A percentile compares a stretch with the other conserved stretches of the same genome.
Conservation (phyloP, 306 rosid genomes). For the Astragalus glycyphyllos region DNA sequence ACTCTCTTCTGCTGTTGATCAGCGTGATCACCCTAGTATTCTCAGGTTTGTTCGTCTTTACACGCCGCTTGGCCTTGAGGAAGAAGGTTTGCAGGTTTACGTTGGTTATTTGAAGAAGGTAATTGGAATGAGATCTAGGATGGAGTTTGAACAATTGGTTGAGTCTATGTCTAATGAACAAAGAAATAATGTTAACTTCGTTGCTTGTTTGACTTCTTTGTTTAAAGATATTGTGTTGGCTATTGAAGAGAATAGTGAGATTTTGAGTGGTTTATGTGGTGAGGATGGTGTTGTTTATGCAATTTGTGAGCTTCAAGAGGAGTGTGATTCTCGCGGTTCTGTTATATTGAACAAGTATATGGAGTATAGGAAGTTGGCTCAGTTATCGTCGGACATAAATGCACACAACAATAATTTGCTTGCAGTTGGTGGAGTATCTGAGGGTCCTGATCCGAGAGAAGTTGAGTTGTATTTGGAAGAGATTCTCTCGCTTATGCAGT, state of each 20-base stretch:
- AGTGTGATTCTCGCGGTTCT: constrained; percentile 86
- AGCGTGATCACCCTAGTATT: constrained; percentile 70
- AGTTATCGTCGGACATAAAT: constrained; percentile 80
- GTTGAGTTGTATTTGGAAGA: constrained; percentile 87
- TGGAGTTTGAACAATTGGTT: constrained; percentile 78
- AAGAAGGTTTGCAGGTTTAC: constrained; percentile 87
- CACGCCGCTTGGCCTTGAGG: constrained; percentile 81
- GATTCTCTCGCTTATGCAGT: constrained; percentile 78
- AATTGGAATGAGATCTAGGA: constrained; percentile 83
- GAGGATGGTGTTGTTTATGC: constrained; percentile 97
- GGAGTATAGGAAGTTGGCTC: constrained; percentile 84
- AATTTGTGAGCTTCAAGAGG: constrained; percentile 96
- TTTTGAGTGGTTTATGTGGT: constrained; percentile 83
- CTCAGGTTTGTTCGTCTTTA: constrained; percentile 69
- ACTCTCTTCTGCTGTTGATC: constrained; percentile 76
- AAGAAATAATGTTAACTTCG: constrained; percentile 60
- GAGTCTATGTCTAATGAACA: constrained; percentile 66
- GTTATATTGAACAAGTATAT: constrained; percentile 85
- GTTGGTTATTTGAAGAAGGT: constrained; percentile 93
- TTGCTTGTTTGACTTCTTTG: constrained; percentile 83
- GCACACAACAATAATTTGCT: constrained; percentile 78
- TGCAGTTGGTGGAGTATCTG: constrained; percentile 72
- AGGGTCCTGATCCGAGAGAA: constrained; percentile 91
- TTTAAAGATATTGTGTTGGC: constrained; percentile 90
- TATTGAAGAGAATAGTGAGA: constrained; percentile 79